Conservation (phyloP, 1,284 basidiomycete genomes). For the Ceratobasidium sp. region DNA sequence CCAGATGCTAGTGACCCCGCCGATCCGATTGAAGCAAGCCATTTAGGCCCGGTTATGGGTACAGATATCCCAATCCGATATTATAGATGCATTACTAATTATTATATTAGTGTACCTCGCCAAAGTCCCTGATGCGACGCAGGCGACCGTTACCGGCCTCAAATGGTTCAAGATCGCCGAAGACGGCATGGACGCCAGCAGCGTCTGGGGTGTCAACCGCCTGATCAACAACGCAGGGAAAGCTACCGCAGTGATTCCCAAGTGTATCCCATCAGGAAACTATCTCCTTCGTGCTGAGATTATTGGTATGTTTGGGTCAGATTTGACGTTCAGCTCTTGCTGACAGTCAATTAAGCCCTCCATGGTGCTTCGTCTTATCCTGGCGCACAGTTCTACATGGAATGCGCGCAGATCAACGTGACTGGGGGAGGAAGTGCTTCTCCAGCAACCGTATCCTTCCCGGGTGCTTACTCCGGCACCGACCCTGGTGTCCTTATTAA, state of each 20-base stretch:
- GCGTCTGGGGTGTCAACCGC: slow-evolving; percentile 54
- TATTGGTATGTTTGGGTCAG: slow-evolving; percentile 58
- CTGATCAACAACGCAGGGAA: slow-evolving; percentile 66
- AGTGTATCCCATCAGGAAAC: slow-evolving; percentile 64
- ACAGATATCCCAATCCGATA: neutral
- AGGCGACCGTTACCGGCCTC: slow-evolving; percentile 61
- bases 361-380: slow-evolving; percentile 14
- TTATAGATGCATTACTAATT: neutral
- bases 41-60: slow-evolving; percentile 27
- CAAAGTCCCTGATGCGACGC: slow-evolving; percentile 63
- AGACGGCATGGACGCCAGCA: slow-evolving; percentile 63
- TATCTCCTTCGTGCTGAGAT: slow-evolving; percentile 68
- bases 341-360: slow-evolving; percentile 56
- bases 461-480: slow-evolving; percentile 62
- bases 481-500: slow-evolving; percentile 58
- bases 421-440: slow-evolving; percentile 60
- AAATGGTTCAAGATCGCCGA: slow-evolving; percentile 69
- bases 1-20: neutral
- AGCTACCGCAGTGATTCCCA: slow-evolving; percentile 65
- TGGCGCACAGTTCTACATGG: slow-evolving; percentile 59
- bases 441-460: slow-evolving; percentile 64
- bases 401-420: slow-evolving; percentile 52
- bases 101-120: slow-evolving; percentile 60
- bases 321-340: slow-evolving; percentile 50
- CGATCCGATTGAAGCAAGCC: slow-evolving; percentile 11